Evolutionary conservation across 768 basidiomycete species (phyloP), one percentile per base, ranked within the genome.

Genomic region (Sarcomyxa edulis): DNA sequence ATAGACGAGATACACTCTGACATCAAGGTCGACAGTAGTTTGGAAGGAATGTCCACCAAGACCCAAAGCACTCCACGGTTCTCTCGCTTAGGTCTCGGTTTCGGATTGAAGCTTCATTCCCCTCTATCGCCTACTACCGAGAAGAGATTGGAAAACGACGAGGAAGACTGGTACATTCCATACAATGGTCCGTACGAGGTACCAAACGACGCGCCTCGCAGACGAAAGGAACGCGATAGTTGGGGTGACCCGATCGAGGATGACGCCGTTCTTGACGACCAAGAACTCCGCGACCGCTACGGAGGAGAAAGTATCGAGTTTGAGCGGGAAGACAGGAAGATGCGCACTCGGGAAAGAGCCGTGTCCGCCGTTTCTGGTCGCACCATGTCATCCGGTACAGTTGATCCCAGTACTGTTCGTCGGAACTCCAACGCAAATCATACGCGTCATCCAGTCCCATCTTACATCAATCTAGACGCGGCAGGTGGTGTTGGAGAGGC

Each of bases 401-500:
- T 65, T 11, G 67, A 68, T 48, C 61, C 61, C 14, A 57, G 45
- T 39, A 42, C 55, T 7, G 40, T 45, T 15, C 61, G 51, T 6
- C 57, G 61, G 12, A 62, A 64, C 18, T 62, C 70, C 5, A 62
- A 61, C 2, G 49, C 62, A 35, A 24, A 51, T 35, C 35, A 18
- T 40, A 60, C 67, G 6, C 57, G 59, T 19, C 58, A 51, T 24
- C 61, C 62, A 10, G 50, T 61, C 5, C 59, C 68, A 7, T 64
- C 71, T 0, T 72, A 68, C 47, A 58, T 69, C 48, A 66, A 64
- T 42, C 54, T 71, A 4, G 71, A 72, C 47, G 53, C 64, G 24
- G 54, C 66, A 4, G 81, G 78, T 21, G 83, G 78, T 18, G 71
- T 87, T 15, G 84, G 84, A 20, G 79, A 82, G 44, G 74, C 80